Evolutionary conservation across 257 asterid genomes (phyloP), one percentile per base, ranked within the genome.

Genomic region (Ocimum tenuiflorum): DNA sequence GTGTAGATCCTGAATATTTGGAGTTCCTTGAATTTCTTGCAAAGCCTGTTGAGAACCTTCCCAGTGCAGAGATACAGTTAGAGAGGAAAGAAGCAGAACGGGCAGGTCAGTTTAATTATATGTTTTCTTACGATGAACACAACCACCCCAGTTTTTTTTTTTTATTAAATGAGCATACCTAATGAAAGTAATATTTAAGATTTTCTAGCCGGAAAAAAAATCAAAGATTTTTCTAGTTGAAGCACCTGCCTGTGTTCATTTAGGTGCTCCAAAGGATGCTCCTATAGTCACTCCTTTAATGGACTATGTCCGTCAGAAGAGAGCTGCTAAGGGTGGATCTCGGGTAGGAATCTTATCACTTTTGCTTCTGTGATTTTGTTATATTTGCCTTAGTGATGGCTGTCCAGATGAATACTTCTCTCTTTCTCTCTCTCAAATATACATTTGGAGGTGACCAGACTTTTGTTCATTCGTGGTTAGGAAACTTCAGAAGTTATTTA

Each of bases 11-110:
- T 75, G 97, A 94, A 79, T 94, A 90, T 83, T 60, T 88, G 91
- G 97, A 94, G 95, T 94, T 94, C 86, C 96, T 94, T 83, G 96
- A 90, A 81, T 74, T 79, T 80, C 74, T 94, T 63, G 81, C 95
- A 39, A 94, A 88, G 83, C 99, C 99, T 8, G 79, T 88, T 43
- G 96, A 90, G 89, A 83, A 86, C 83, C 99, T 94, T 67, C 99
- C 99, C 4, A 94, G 99, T 80, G 99, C 99, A 73, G 99, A 94
- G 85, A 86, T 90, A 75, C 99, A 94, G 60, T 79, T 94, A 88
- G 99, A 94, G 78, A 85, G 97, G 60, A 90, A 77, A 84, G 99
- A 94, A 86, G 99, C 99, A 68, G 97, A 88, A 71, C 91, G 95
- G 65, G 92, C 94, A 63, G 97, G 99, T 94, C 33, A 69, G 90